Base-by-base conservation (phyloP, 1,284 basidiomycete genomes). In the Pisolithus thermaeus region DNA sequence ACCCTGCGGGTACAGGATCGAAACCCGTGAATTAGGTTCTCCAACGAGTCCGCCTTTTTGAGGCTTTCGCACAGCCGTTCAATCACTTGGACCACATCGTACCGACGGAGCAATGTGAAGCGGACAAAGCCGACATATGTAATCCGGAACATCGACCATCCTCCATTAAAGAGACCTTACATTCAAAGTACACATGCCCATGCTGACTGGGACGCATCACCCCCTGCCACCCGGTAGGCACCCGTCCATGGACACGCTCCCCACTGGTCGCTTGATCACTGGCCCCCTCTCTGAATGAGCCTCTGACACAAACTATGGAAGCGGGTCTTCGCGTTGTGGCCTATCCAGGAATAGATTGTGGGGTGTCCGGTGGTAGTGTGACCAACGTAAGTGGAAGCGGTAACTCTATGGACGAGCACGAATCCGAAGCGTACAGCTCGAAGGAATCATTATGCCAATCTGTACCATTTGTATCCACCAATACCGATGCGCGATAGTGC, bases 101-200 rank as follows among this genome's bases (percentile, higher is more conserved):
- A 27, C 25, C 25, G 25, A 27, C 25, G 25, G 7, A 27, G 25
- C 25, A 28, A 20, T 32, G 8, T 14, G 8, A 16, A 4, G 16
- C 2, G 4, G 35, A 6, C 18, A 16, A 59, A 85, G 77, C 78
- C 81, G 0, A 74, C 81, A 0, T 78, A 72, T 58, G 68, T 78
- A 3, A 71, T 87, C 0, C 80, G 79, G 0, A 88, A 88, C 62
- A 69, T 90, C 22, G 72, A 79, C 22, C 87, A 88, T 60, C 88
- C 35, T 68, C 83, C 20, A 60, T 20, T 20, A 20, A 20, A 20
- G 18, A 20, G 18, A 20, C 18, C 18, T 20, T 20, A 20, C 18
- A 20, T 20, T 20, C 18, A 20, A 20, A 20, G 18, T 69, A 0
- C 72, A 81, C 54, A 67, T 75, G 0, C 68, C 69, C 2, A 69